Base-by-base conservation (phyloP, 192 early-diverging fungal species). In the Linnemannia elongata region DNA sequence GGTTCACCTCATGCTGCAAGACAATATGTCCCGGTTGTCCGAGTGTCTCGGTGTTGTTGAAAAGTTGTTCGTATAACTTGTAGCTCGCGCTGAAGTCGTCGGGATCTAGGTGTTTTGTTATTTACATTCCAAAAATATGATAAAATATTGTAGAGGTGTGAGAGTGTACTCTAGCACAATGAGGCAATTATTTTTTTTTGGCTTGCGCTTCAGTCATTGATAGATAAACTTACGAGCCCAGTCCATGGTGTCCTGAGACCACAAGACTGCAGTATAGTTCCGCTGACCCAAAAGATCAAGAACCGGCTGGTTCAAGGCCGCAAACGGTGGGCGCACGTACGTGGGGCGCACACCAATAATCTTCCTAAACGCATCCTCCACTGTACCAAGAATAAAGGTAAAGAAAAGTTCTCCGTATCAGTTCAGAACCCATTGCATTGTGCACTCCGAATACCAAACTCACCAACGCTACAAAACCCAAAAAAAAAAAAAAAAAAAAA, bases 1-100 rank as follows among this genome's bases (percentile, higher is more conserved):
- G 74, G 74, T 75, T 57, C 33, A 75, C 52, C 38, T 75, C 74
- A 22, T 75, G 74, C 74, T 75, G 74, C 10, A 75, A 12, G 24
- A 75, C 49, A 33, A 75, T 75, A 57, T 75, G 74, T 17, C 74
- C 74, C 10, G 74, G 33, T 13, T 75, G 74, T 6, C 22, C 47
- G 17, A 75, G n/a, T 9, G 38, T 45, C 6, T 75, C 49, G 13
- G 74, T 2, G 35, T 75, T 75, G 35, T 75, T 75, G 13, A 75
- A 24, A 10, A 75, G 17, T 13, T 35, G 15, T 22, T 75, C 74
- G 36, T 75, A 55, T 8, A 75, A 6, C 35, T 55, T 39, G 74
- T 54, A 75, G 35, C 49, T 75, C 18, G 74, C 74, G 15, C 57
- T 52, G 38, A 75, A 75, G 35, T 75, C 35, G 15, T 27, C 24